Evolutionary conservation across 441 rosid genomes (phyloP), one percentile per base, ranked within the genome.

Genomic region (Populus hybrid): DNA sequence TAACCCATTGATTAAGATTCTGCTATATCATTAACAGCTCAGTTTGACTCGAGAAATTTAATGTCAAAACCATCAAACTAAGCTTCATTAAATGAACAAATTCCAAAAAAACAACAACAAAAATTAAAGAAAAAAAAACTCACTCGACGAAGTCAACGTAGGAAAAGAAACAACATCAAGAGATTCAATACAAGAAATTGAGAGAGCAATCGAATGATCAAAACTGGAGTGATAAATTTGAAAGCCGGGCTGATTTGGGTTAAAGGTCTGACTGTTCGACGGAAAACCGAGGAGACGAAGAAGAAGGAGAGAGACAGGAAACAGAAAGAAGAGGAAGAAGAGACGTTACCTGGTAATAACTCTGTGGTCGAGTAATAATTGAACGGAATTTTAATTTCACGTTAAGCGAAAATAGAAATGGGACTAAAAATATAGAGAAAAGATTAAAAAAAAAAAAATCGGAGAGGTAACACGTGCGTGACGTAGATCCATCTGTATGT

Each of bases 381-480:
- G 66, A 23, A 61, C 26, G 28, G 66, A 21, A 10, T 61, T 21
- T 61, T 24, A 21, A 9, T 3, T 23, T 21, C 66, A 21, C 14
- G 66, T 63, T 3, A 63, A 4, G 28, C 20, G 71, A 40, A 77
- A 35, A 34, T 63, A 74, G 36, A 5, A 40, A 42, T 18, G 73
- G 7, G 34, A 82, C 79, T 79, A 85, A 86, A 77, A 61, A 76
- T 80, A 84, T 83, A 30, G 65, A 42, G 5, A 23, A 21, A 61
- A 5, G 73, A 74, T 34, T 32, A 32, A 32, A 32, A 32, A 5
- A 6, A 83, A 66, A 83, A 66, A 64, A 16, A 40, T 16, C 65
- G 75, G 80, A 79, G 54, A 81, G 72, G 63, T 68, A 12, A 69
- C 75, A 82, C 84, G 81, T 76, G 84, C 69, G 79, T 36, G 67